These are phyloP conservation scores for Ambispora gerdemannii DNA, from an alignment of 192 early-diverging fungal genomes.

Conservation along the genomic window DNA sequence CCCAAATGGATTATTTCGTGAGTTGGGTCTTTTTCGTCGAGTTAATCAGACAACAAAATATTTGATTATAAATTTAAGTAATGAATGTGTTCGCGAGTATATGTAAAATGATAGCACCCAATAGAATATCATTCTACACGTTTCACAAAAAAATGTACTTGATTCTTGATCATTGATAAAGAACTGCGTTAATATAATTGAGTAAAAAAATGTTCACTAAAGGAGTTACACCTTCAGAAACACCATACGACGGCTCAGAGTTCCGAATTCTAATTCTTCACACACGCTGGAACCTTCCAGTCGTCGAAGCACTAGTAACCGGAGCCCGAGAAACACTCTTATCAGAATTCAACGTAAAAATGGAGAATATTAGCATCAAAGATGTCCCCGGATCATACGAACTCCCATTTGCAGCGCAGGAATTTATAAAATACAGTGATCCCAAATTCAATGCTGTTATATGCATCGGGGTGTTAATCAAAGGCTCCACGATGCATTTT, in stretches of 20 bases:
- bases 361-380: slow-evolving; percentile 71
- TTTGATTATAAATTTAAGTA: too few species aligned
- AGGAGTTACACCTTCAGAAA: slow-evolving; percentile 59
- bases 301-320: slow-evolving; percentile 81
- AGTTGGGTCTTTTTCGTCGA: too few species aligned
- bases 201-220: slow-evolving; percentile 36
- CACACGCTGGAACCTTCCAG: slow-evolving; percentile 89
- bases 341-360: slow-evolving; percentile 59
- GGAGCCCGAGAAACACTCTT: slow-evolving; percentile 68
- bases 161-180: neutral
- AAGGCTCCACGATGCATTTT: slow-evolving; percentile 98
- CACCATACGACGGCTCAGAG: slow-evolving; percentile 57
- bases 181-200: neutral
- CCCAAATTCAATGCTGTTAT: slow-evolving; percentile 82
- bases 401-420: slow-evolving; percentile 84
- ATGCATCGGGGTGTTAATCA: slow-evolving; percentile 96
- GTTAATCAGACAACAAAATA: too few species aligned
- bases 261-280: slow-evolving; percentile 81
- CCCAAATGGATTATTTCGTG: too few species aligned
- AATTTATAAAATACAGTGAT: slow-evolving; percentile 52
- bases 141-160: too few species aligned
- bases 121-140: too few species aligned
- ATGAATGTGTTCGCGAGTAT: too few species aligned
- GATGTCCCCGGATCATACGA: slow-evolving; percentile 93
- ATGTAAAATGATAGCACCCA: too few species aligned